Base-by-base conservation (phyloP, 108 stramenopile species). In the Bacterosira constricta region DNA sequence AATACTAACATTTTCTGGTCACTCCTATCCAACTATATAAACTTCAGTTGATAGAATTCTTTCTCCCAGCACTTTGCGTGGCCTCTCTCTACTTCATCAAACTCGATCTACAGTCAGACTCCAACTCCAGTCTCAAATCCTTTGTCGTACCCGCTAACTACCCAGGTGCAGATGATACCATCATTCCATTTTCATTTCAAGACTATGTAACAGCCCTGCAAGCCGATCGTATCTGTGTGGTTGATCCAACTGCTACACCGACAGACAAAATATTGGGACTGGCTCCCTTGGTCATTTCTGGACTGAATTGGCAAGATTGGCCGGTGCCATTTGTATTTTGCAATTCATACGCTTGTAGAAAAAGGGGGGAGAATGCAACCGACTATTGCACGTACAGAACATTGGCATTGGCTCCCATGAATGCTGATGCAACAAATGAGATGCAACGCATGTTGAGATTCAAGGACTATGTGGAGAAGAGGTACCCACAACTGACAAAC, bases 251-350 rank as follows among this genome's bases (percentile, higher is more conserved):
- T 0, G 32, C 41, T 23, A 17, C 57, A 23, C 20, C 52, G 17
- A 15, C 54, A 23, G 47, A 44, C 35, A 35, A 56, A 45, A 0
- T 67, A 13, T 27, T 67, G 12, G 74, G 74, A 12, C 21, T 69
- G 13, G 27, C 66, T 12, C 11, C 44, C 6, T 13, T 65, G 25
- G 60, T 54, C 52, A 46, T 47, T 36, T 34, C 45, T 59, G 49
- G 81, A 62, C 25, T 84, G 53, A 35, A 66, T 31, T 56, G 25
- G 9, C 18, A n/a, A n/a, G 79, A 86, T 54, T 84, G 83, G 81
- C 88, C 88, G 23, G 87, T 88, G 39, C 92, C 92, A 38, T 89
- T 93, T 69, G 71, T 93, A 27, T 87, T 79, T 61, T 93, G 92
- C 66, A 85, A 90, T 57, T 67, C 68, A 35, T 66, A 81, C n/a